Evolutionary conservation across 2,329 filamentous ascomycete genomes (phyloP).

Genomic region (Piedraia hortae): DNA sequence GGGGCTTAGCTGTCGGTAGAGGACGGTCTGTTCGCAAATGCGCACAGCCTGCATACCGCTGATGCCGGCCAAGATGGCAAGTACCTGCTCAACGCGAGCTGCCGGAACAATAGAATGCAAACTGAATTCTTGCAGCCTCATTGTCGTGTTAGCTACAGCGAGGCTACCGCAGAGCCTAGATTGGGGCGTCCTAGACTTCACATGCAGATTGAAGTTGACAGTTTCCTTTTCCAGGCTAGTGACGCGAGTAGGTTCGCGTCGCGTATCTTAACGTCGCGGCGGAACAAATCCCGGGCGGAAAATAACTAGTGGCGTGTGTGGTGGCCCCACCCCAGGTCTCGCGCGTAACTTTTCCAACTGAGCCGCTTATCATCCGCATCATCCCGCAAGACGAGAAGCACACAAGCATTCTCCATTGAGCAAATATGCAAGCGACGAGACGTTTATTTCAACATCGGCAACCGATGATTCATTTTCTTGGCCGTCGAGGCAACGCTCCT

Average conservation of each 20-base stretch:
- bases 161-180: too few species aligned
- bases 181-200: too few species aligned
- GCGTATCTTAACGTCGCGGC: too few species aligned
- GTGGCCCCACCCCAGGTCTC: too few species aligned
- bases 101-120: conserved; percentile 31
- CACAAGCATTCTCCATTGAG: not conserved
- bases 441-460: conserved; percentile 20
- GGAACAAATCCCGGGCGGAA: too few species aligned
- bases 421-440: conserved; percentile 17
- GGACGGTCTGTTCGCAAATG: conserved; percentile 25
- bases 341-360: not conserved
- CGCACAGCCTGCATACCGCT: conserved; percentile 31
- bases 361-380: not conserved
- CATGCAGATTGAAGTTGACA: too few species aligned
- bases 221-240: too few species aligned
- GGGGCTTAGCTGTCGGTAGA: conserved; percentile 24
- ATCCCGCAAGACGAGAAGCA: not conserved
- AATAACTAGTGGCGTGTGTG: too few species aligned
- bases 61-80: conserved; percentile 33
- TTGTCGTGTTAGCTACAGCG: not conserved
- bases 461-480: conserved; percentile 24
- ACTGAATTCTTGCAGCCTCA: conserved; percentile 32
- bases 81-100: conserved; percentile 29
- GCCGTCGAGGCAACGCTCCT: too few species aligned
- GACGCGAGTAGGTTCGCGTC: too few species aligned